Base-by-base conservation (phyloP, 1,284 basidiomycete genomes). In the Taiwanofungus camphoratus region DNA sequence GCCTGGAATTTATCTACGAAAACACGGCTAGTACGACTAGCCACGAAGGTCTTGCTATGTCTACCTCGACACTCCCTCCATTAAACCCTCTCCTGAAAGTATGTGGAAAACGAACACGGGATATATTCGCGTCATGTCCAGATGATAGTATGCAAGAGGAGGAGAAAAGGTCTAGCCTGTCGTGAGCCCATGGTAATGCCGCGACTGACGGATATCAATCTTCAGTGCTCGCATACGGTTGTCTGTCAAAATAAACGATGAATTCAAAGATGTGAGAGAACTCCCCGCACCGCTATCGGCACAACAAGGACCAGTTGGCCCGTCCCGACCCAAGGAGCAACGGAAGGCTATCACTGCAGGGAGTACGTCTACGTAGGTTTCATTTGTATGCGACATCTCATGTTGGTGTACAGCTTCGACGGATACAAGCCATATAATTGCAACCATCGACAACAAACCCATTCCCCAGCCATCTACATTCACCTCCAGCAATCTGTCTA, bases 221-320 rank as follows among this genome's bases (percentile, higher is more conserved):
- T 31, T 15, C 51, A 89, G 87, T 57, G 68, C 79, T 11, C 74
- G 83, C 35, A 60, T 87, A 37, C 76, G 80, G 24, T 58, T 89
- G 32, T 70, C 85, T 5, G 75, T 86, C 58, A 80, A 96, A 78
- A 81, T 88, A 65, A 63, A 80, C 57, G 72, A 85, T 67, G 95
- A 98, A 65, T 99, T 95, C 66, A 75, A 76, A 44, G 83, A 96
- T 59, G 91, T 80, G 54, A 89, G 88, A 61, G 77, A 83, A 24
- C 79, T 98, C 1, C 95, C 95, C 1, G 68, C 89, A 3, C 79
- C 88, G 2, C 68, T 98, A 26, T 68, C 90, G 15, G 71, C 83
- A 0, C 92, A 94, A 52, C 91, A 94, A 50, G 85, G 79, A 0
- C 72, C 78, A 0, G 79, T 91, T 3, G 92, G 88, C 0, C 91